Percentiles rank a stretch among this genome's conserved stretches.
These are phyloP conservation scores for Phytophthora ramorum DNA, from an alignment of 352 stramenopile species.

Conservation along the genomic window DNA sequence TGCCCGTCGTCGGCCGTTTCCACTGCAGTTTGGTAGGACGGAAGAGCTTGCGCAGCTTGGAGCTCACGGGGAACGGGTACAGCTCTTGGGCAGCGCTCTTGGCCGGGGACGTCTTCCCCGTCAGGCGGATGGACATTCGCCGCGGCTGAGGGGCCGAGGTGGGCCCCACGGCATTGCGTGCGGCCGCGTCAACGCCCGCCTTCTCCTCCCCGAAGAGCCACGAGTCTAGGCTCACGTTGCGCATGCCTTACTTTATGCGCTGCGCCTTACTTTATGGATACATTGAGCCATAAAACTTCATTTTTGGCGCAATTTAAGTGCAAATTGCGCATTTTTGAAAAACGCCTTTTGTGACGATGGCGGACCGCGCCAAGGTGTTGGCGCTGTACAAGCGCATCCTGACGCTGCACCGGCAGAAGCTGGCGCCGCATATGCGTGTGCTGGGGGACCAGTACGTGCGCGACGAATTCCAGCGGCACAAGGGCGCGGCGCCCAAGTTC, in stretches of 20 bases:
- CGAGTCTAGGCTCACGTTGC: constrained; percentile 75
- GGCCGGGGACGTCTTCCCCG: constrained; percentile 6
- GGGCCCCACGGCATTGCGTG: background rate
- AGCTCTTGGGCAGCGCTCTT: constrained; percentile 16
- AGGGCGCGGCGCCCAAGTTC: constrained; percentile 77
- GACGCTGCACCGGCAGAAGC: constrained; percentile 73
- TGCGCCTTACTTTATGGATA: too few relatives aligned
- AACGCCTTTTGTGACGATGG: too few relatives aligned
- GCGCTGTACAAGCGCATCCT: constrained; percentile 83
- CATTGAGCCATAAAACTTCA: too few relatives aligned
- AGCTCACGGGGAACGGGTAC: constrained; percentile 75
- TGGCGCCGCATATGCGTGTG: constrained; percentile 84
- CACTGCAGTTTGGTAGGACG: constrained; percentile 68
- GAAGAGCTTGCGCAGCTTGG: constrained; percentile 80
- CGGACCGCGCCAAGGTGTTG: constrained; percentile 54
- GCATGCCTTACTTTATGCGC: too few relatives aligned
- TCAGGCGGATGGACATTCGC: constrained; percentile 19
- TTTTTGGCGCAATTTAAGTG: too few relatives aligned
- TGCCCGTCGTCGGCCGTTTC: constrained; percentile 31
- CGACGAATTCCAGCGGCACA: constrained; percentile 89
- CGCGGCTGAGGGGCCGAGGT: background rate
- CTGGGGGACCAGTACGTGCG: constrained; percentile 86
- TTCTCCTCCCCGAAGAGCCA: constrained; percentile 87
- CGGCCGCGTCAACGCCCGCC: constrained; percentile 4
- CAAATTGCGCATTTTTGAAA: constrained; percentile 49